Conservation (phyloP, 1,139 yeast species). For the Kluyveromyces sp. region DNA sequence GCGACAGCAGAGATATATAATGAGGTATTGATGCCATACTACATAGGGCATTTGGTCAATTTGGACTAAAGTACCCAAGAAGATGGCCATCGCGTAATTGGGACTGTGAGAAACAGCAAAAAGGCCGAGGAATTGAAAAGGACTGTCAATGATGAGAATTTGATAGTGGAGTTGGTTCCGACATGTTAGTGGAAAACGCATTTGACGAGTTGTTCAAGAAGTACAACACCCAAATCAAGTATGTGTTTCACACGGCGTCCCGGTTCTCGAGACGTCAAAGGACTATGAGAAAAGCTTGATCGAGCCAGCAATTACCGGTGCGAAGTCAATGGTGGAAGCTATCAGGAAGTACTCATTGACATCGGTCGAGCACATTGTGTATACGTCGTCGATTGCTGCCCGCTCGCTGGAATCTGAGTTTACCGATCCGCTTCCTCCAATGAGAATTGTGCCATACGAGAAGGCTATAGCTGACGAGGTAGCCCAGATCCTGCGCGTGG, state of each 20-base stretch:
- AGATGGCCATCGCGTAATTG: constrained; percentile 29
- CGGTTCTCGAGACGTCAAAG: constrained; percentile 31
- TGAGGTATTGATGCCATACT: too few relatives aligned
- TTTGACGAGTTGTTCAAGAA: constrained; percentile 42
- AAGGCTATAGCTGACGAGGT: too few relatives aligned
- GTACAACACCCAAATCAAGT: constrained; percentile 39
- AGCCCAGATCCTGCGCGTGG: too few relatives aligned
- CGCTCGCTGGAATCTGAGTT: constrained; percentile 25
- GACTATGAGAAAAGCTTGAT: constrained; percentile 34
- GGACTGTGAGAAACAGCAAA: constrained; percentile 32
- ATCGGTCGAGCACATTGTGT: constrained; percentile 29
- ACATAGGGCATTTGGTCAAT: too few relatives aligned
- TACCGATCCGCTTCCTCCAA: constrained; percentile 3
- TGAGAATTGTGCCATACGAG: constrained; percentile 12
- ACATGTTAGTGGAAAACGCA: constrained; percentile 41
- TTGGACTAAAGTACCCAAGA: too few relatives aligned
- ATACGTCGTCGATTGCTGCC: constrained; percentile 53
- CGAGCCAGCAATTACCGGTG: constrained; percentile 48
- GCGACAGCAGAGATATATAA: too few relatives aligned
- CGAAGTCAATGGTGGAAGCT: constrained; percentile 37
- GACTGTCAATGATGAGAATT: constrained; percentile 21
- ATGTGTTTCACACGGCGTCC: constrained; percentile 52
- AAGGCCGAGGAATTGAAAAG: constrained; percentile 23
- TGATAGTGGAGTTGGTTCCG: constrained; percentile 43
- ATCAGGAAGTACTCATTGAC: constrained; percentile 39